Conservation (phyloP, 257 asterid species). For the Lycium barbarum region DNA sequence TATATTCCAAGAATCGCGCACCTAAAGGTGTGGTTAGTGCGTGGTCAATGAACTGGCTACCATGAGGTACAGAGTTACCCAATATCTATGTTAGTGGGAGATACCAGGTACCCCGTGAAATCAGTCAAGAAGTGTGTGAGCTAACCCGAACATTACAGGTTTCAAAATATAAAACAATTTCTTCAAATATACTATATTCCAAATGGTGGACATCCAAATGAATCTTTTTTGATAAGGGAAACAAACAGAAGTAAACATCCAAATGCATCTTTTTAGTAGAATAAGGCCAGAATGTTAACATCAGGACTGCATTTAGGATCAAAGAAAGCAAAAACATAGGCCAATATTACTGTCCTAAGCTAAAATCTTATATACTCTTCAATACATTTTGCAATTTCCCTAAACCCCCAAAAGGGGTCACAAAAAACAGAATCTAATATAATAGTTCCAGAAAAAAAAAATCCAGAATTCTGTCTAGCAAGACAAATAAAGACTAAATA, state of each 20-base stretch:
- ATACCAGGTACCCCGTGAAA: neutral
- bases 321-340: neutral
- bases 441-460: neutral
- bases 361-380: neutral
- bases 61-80: neutral
- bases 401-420: neutral
- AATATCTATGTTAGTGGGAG: neutral
- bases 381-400: neutral
- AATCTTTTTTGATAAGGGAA: neutral
- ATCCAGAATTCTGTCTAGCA: neutral
- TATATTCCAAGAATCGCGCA: neutral
- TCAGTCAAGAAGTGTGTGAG: neutral
- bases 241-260: neutral
- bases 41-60: neutral
- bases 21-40: neutral
- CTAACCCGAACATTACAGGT: no score
- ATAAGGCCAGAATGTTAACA: constrained; percentile 9
- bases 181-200: neutral
- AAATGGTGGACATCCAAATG: neutral
- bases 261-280: neutral
- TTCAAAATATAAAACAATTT: no score
- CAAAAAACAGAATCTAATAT: neutral
- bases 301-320: constrained; percentile 24
- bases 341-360: neutral
- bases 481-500: neutral